Conservation (phyloP, 2,329 filamentous ascomycete genomes). For the Pezicula carpinea region DNA sequence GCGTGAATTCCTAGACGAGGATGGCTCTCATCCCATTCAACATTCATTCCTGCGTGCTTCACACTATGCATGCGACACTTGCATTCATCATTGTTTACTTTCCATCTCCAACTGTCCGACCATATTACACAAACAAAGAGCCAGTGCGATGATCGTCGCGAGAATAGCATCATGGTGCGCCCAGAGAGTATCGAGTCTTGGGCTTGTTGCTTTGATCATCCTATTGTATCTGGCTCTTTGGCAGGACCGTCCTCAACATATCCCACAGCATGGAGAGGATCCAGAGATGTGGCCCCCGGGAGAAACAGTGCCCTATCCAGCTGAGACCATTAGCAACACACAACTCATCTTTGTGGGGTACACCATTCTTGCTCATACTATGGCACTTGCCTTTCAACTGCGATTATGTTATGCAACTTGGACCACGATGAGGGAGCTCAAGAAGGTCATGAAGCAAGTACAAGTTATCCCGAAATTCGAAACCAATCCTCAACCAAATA, state of each 20-base stretch:
- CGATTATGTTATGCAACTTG: slow-evolving; percentile 58
- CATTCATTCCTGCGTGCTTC: no score
- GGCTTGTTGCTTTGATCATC: slow-evolving; percentile 7
- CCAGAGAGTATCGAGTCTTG: slow-evolving; percentile 12
- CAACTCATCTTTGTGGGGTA: slow-evolving; percentile 54
- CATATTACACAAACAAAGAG: no score
- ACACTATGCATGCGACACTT: no score
- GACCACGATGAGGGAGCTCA: slow-evolving; percentile 49
- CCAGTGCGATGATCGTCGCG: neutral
- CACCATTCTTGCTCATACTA: slow-evolving; percentile 57
- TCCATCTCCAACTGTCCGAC: no score
- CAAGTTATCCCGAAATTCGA: neutral
- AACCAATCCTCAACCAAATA: neutral
- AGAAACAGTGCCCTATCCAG: slow-evolving; percentile 1
- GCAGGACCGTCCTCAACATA: slow-evolving; percentile 3
- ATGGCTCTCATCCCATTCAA: neutral
- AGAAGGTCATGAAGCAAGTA: slow-evolving; percentile 10
- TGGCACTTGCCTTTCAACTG: slow-evolving; percentile 59
- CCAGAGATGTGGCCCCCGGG: neutral
- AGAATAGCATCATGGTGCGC: slow-evolving; percentile 9
- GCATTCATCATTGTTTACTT: no score
- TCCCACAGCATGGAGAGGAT: neutral
- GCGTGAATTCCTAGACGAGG: neutral
- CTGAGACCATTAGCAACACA: slow-evolving; percentile 1
- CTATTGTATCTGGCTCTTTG: slow-evolving; percentile 12